Evolutionary conservation across 129 eudicot genomes (phyloP), one percentile per base, ranked within the genome.

Genomic region (Chrysanthemum seticuspe): DNA sequence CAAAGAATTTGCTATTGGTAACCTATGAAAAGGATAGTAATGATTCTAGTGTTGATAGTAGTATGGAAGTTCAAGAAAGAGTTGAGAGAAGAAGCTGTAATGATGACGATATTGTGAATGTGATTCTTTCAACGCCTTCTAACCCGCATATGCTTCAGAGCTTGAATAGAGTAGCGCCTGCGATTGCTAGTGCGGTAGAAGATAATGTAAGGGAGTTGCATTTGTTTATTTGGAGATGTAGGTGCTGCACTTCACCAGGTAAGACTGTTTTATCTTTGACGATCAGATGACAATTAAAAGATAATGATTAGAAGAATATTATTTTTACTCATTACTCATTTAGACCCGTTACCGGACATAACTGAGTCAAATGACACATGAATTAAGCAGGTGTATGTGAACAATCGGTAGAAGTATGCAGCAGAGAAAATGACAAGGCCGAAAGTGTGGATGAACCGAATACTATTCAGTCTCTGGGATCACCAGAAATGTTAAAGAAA

Each of bases 1-100:
- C 93, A 2, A 85, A 76, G 81, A 68, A 82, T 25, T 40, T 87
- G 23, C 61, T 87, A 13, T 60, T 77, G 49, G 78, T 48, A 6
- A 52, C 71, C n/a, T n/a, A 45, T 40, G 81, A 71, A 15, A 63
- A 47, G 6, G 61, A 75, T n/a, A 62, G 71, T 36, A 74, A 31
- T 9, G 63, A 53, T 49, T 25, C 62, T 44, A 61, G 72, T 61
- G 12, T n/a, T 34, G 18, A 59, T 21, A 15, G 73, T 27, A 29
- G 25, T 54, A 45, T 63, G 27, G 83, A 68, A 21, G 62, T 62
- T 59, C 75, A 79, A 60, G 83, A 69, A 77, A 62, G 75, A 31
- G 57, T 68, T 2, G 76, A 70, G 55, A 76, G 80, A 69, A 71
- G 55, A 52, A 71, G 15, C 5, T 19, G 60, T 52, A 71, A 63